Evolutionary conservation across 2,329 filamentous ascomycete species (phyloP), one percentile per base, ranked within the genome.

Genomic region (Coleophoma cylindrospora): DNA sequence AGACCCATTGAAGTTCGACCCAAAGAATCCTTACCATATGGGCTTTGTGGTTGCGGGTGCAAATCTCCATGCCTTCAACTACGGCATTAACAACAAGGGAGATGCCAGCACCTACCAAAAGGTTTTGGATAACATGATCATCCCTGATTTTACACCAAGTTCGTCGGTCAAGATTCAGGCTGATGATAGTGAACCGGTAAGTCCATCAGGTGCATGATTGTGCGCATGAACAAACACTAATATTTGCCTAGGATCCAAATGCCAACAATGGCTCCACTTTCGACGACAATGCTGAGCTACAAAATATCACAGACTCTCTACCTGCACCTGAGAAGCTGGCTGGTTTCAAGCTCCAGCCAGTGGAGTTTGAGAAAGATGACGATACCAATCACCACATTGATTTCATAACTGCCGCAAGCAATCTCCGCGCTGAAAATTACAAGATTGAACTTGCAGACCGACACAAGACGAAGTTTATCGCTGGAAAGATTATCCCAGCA

Each of bases 391-490:
- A 94, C 70, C 94, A 99, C 75, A 99, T 99, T 63, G 94, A 97
- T 70, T 99, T 99, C 75, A 97, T 99, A 71, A 95, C 94, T 8
- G 91, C 91, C 1, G 91, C 91, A 57, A 96, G 91, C 75, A 99
- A 99, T 68, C 76, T 99, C 53, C 89, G 95, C 53, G 94, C 94
- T 1, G 87, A 95, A 70, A 99, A 99, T 74, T 99, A 99, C 80
- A 95, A 94, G 70, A 99, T 99, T 59, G 83, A 89, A 64, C 80
- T 84, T 56, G 91, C 94, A 1, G 92, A 99, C 66, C 82, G 90
- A 54, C 94, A 96, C 79, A 95, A 94, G 84, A 99, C 92, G 54
- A 99, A 99, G 76, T 97, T 99, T 71, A 99, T 99, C 66, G 95
- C 94, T 33, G 94, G 94, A 68, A 99, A 99, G 81, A 99, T 99